Evolutionary conservation across 805 yeast species (phyloP), one percentile per base, ranked within the genome.

Genomic region (Peterozyma xylosa): DNA sequence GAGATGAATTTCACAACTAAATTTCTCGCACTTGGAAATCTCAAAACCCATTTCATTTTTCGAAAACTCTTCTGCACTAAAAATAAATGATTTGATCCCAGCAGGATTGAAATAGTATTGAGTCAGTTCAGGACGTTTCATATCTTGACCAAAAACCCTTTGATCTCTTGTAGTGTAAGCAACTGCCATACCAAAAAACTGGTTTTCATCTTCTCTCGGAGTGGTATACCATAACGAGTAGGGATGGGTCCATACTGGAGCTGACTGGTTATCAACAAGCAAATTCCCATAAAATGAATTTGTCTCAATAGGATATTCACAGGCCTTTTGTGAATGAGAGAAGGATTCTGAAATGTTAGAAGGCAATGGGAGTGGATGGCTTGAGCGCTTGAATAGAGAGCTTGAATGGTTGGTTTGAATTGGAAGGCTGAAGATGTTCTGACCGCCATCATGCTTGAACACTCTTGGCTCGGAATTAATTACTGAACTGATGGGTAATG

Each of bases 171-270:
- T 67, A 1, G 82, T 75, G 52, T 86, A 88, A 29, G 85, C 73
- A 39, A 83, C 66, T 1, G 86, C 89, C 42, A 86, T 56, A 2
- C 95, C 95, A 40, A 60, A 61, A 44, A 60, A 68, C 5, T 45
- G 41, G n/a, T 54, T 57, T 40, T 68, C 77, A 13, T 44, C 47
- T 39, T 64, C 64, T 5, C 55, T 59, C 2, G 63, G 64, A 43
- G 67, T 75, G 9, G 81, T 66, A 48, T 69, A 69, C 91, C 90
- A 86, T 5, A 84, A 63, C 30, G 86, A 76, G 55, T 85, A 86
- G 1, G 96, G 96, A 52, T 83, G 88, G 0, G 91, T 78, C 89
- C 90, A 86, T 0, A 80, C 73, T 0, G 91, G 86, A 45, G 75
- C 67, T 2, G 78, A 74, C 55, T 83, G 91, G 44, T 71, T 70